Evolutionary conservation across 164 flowering plant species (phyloP), one percentile per base, ranked within the genome.

Genomic region (Berberis thunbergii): DNA sequence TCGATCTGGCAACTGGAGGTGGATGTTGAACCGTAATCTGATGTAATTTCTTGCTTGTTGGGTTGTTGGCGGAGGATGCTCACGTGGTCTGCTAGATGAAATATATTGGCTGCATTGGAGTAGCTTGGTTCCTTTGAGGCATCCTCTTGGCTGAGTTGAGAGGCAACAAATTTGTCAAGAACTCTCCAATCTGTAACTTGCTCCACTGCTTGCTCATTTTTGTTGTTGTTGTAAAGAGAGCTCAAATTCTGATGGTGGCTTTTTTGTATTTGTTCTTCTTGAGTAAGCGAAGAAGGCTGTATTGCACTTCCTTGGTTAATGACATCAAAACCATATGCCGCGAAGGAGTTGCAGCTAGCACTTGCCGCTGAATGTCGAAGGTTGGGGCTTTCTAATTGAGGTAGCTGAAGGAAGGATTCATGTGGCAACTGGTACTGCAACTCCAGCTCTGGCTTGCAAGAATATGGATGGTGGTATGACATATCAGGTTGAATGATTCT

Each of bases 121-220:
- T 70, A 80, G 54, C 68, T 72, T 59, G 70, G n/a, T 59, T 76
- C 86, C 67, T 81, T 83, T 4, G 82, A 50, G 49, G 70, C 77
- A 63, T 79, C 91, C 2, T 68, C 76, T 3, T 84, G 84, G 74
- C 93, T 87, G 6, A 92, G 85, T 69, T 92, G 97, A 60, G 97
- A 87, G 2, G 97, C 96, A 52, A 91, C 97, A 70, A 87, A 91
- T 68, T 91, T 91, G 72, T 89, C 92, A 43, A 91, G 87, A 39
- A 84, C 84, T 57, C 94, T 58, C 97, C 97, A 92, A 62, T 92
- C 95, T 0, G 93, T 86, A 60, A 81, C 84, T 73, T 86, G 91
- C 56, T 91, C 93, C 61, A 67, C 80, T 2, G 73, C 82, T 65
- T 77, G 84, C 54, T 88, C 80, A 54, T 67, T 67, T 45, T 48